Percentiles rank a stretch among this genome's conserved stretches.
Conservation (phyloP, 805 yeast species). For the Schizosaccharomyces lindneri region DNA sequence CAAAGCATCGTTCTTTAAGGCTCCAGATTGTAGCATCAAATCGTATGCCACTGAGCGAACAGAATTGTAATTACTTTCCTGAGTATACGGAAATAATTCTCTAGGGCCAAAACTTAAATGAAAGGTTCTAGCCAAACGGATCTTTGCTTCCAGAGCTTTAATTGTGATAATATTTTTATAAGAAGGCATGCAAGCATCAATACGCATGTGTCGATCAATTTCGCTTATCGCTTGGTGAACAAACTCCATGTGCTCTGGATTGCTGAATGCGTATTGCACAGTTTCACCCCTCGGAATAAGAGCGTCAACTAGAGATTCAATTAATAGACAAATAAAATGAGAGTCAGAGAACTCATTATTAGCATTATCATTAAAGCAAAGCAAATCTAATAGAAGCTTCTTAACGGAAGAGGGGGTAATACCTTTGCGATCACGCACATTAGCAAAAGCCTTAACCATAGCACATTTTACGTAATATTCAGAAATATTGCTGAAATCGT, state of each 20-base stretch:
- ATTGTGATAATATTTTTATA: conserved; percentile 30
- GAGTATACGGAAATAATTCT: conserved; percentile 31
- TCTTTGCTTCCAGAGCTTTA: conserved; percentile 33
- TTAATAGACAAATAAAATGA: conserved; percentile 18
- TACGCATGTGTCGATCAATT: conserved; percentile 43
- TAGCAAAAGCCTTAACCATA: conserved; percentile 36
- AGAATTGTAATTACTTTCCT: conserved; percentile 21
- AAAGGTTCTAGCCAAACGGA: conserved; percentile 32
- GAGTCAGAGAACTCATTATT: conserved; percentile 22
- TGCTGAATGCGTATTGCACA: conserved; percentile 3
- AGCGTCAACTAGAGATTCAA: conserved; percentile 14
- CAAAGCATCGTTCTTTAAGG: conserved; percentile 37
- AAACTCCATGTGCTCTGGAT: conserved; percentile 13
- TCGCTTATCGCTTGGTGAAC: conserved; percentile 32
- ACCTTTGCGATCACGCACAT: conserved; percentile 32
- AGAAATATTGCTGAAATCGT: conserved; percentile 52
- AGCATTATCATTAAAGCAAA: conserved; percentile 67
- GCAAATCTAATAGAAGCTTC: conserved; percentile 37
- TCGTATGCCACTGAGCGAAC: conserved; percentile 44
- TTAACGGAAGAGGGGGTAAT: conserved; percentile 35
- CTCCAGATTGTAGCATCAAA: conserved; percentile 51
- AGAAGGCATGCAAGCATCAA: conserved; percentile 75
- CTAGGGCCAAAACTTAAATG: conserved; percentile 26
- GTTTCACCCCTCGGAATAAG: conserved; percentile 3
- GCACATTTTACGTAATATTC: conserved; percentile 44